Evolutionary conservation across 2,329 filamentous ascomycete species (phyloP).

Genomic region (Ilyonectria sp.): DNA sequence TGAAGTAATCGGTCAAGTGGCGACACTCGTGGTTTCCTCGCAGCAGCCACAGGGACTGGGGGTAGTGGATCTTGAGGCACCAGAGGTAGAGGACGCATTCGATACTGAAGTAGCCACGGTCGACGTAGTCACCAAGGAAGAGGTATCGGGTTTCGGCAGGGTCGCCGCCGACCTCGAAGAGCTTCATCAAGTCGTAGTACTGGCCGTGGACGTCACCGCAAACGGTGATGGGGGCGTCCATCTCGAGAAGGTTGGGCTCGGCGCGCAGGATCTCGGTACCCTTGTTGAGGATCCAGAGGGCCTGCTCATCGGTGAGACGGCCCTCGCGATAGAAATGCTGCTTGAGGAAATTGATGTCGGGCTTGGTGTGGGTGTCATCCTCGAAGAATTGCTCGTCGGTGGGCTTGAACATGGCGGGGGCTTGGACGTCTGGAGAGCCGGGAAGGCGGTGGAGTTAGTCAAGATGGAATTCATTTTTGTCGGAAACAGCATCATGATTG

Average conservation of each 20-base stretch:
- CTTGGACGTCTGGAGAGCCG: conserved; percentile 85
- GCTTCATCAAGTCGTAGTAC: conserved; percentile 99
- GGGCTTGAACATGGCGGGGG: conserved; percentile 92
- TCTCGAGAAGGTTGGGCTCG: conserved; percentile 97
- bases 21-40: conserved; percentile 99
- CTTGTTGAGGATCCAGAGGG: conserved; percentile 91
- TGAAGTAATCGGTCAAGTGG: conserved; percentile 99
- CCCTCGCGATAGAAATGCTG: conserved; percentile 99
- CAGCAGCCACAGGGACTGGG: conserved; percentile 95
- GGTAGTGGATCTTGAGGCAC: conserved; percentile 99
- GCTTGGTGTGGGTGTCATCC: conserved; percentile 87
- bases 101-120: conserved; percentile 98
- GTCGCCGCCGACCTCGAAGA: conserved; percentile 98
- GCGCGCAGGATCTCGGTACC: conserved; percentile 89
- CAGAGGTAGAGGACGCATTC: conserved; percentile 99
- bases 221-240: conserved; percentile 99
- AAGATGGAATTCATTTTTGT: conserved; percentile 22
- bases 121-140: conserved; percentile 98
- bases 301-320: conserved; percentile 96
- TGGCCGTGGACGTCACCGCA: conserved; percentile 99
- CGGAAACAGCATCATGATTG: background rate
- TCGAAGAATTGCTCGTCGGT: conserved; percentile 96
- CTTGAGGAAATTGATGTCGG: conserved; percentile 94
- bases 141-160: conserved; percentile 96
- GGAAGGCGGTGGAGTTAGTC: conserved; percentile 37